A percentile compares a stretch with the other conserved stretches of the same genome.
phyloP scores from a whole-genome alignment of 2,329 filamentous ascomycete genomes.

The Daldinia sp. region DNA sequence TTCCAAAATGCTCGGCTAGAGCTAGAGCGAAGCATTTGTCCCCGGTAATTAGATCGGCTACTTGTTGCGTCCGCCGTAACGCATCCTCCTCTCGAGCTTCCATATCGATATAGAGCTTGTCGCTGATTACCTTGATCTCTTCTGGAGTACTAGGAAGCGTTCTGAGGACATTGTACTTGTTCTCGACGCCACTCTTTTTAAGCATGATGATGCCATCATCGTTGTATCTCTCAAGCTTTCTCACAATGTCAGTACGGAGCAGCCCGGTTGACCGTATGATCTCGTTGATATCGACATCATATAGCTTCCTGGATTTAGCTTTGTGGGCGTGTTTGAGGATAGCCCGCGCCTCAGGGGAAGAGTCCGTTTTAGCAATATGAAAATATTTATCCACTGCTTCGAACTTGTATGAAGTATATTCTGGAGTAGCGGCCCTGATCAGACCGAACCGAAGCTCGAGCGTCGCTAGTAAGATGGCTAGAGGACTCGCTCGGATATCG shows the following conservation, averaged over 20 bases:
- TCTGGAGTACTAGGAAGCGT: constrained; percentile 53
- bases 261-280: constrained; percentile 47
- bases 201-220: constrained; percentile 60
- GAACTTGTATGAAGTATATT: constrained; percentile 65
- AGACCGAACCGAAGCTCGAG: constrained; percentile 66
- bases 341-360: constrained; percentile 52
- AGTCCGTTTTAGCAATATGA: constrained; percentile 47
- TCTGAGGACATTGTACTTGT: constrained; percentile 61
- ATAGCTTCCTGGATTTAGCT: constrained; percentile 49
- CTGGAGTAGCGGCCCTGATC: constrained; percentile 63
- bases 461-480: constrained; percentile 65
- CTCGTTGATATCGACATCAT: constrained; percentile 58
- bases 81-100: constrained; percentile 62
- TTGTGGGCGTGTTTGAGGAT: constrained; percentile 54
- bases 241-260: constrained; percentile 57
- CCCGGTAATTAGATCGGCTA: constrained; percentile 63
- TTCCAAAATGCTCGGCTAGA: constrained; percentile 66
- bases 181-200: constrained; percentile 59
- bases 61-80: constrained; percentile 57
- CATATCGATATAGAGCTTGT: constrained; percentile 60
- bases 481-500: constrained; percentile 61
- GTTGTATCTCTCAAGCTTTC: constrained; percentile 63
- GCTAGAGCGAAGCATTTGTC: constrained; percentile 59
- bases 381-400: constrained; percentile 48
- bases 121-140: constrained; percentile 55